Evolutionary conservation across 345 rosid species (phyloP).

Genomic region (Pugionium cornutum): DNA sequence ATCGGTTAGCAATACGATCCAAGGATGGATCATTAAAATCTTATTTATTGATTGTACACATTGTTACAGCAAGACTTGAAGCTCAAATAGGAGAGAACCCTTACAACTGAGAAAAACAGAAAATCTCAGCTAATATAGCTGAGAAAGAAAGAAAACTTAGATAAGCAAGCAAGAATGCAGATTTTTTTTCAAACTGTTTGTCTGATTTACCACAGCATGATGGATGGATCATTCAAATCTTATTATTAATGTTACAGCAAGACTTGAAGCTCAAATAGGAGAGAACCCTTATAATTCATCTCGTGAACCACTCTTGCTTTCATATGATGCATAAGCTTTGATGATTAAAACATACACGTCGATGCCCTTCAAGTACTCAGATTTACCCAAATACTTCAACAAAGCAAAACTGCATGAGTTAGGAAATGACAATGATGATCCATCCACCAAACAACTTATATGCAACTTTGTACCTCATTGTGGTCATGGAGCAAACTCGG

Average conservation of each 20-base stretch:
- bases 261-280: constrained; percentile 17
- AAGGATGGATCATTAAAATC: background rate
- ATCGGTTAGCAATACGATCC: too few species aligned
- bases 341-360: constrained; percentile 70
- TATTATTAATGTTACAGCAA: constrained; percentile 19
- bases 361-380: constrained; percentile 83
- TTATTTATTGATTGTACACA: constrained; percentile 23
- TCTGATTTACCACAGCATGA: constrained; percentile 14
- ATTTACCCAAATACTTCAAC: constrained; percentile 74
- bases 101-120: constrained; percentile 45
- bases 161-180: too few species aligned
- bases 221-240: constrained; percentile 2
- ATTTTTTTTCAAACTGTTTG: background rate
- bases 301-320: constrained; percentile 42
- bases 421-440: constrained; percentile 8
- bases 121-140: too few species aligned
- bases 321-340: constrained; percentile 60
- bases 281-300: constrained; percentile 61
- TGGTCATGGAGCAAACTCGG: constrained; percentile 91
- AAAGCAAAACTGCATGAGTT: constrained; percentile 24
- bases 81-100: constrained; percentile 7
- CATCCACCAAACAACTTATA: background rate
- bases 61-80: constrained; percentile 17
- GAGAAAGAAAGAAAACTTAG: too few species aligned
- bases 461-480: constrained; percentile 61